phyloP scores from a whole-genome alignment of 495 filamentous ascomycete genomes.

The Pyronema domesticum region DNA sequence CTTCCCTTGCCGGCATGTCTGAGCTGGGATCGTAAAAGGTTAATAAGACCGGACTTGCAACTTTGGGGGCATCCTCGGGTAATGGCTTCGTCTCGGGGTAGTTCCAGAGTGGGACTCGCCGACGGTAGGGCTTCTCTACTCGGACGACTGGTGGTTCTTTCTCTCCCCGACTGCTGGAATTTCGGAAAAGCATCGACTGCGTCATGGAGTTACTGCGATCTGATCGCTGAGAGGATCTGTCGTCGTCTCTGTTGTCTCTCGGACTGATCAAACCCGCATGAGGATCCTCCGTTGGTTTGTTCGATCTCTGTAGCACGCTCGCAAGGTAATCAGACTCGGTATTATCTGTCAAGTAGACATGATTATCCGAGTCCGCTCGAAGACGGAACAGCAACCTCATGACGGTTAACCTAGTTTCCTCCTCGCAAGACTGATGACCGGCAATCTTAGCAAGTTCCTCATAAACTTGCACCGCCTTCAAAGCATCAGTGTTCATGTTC shows the following conservation, averaged over 20 bases:
- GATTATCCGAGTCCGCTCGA: conserved; percentile 57
- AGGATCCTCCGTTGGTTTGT: conserved; percentile 20
- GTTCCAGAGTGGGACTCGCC: conserved; percentile 15
- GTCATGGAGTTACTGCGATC: conserved; percentile 21
- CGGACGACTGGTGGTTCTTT: conserved; percentile 1
- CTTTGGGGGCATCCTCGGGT: conserved; percentile 23
- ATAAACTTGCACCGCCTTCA: conserved; percentile 36
- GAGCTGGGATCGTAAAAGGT: conserved; percentile 23
- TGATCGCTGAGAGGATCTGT: conserved; percentile 13
- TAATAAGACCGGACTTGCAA: conserved; percentile 24
- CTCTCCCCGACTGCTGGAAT: conserved; percentile 6
- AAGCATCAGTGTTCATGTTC: conserved; percentile 35
- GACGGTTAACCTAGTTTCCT: conserved; percentile 57
- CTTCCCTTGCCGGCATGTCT: conserved; percentile 23
- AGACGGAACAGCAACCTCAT: conserved; percentile 75
- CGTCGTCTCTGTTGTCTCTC: conserved; percentile 10
- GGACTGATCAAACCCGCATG: background rate
- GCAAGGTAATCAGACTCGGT: conserved; percentile 57
- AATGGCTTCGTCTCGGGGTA: conserved; percentile 21
- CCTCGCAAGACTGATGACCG: conserved; percentile 33
- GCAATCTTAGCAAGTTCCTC: conserved; percentile 42
- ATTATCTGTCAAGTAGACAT: conserved; percentile 45
- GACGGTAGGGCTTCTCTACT: conserved; percentile 5
- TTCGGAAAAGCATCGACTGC: conserved; percentile 13
- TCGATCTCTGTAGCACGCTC: conserved; percentile 48